These are phyloP conservation scores for Solanum boliviense DNA, from an alignment of 257 asterid genomes.

Conservation along the genomic window DNA sequence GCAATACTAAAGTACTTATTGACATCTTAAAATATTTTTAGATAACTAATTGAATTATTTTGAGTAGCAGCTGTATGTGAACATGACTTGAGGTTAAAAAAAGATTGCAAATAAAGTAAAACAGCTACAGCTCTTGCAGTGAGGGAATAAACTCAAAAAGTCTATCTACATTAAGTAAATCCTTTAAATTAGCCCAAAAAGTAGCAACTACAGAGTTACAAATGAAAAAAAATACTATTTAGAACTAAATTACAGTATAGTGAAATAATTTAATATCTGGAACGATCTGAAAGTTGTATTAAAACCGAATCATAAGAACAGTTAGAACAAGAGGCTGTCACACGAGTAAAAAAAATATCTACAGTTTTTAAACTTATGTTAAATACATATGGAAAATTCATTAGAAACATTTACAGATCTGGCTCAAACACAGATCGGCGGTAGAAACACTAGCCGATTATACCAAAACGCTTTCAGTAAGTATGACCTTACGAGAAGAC, in stretches of 20 bases:
- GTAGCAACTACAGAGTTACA: not conserved
- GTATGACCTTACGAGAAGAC: not conserved
- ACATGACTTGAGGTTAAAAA: not conserved
- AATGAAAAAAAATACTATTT: not conserved
- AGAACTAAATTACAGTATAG: not conserved
- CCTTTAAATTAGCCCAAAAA: not conserved
- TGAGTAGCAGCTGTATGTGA: not conserved
- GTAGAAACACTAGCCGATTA: not conserved
- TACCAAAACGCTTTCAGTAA: not conserved
- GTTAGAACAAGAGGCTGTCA: not conserved
- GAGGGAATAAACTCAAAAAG: not conserved
- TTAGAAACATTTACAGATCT: not conserved
- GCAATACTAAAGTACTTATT: not conserved
- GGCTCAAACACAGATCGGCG: not conserved
- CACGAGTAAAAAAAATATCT: no score
- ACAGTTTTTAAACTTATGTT: not conserved
- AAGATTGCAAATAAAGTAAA: not conserved
- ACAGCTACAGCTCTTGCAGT: not conserved
- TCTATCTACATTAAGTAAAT: not conserved
- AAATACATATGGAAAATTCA: not conserved
- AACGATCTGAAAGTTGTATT: not conserved
- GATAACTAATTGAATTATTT: not conserved
- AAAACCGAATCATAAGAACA: not conserved
- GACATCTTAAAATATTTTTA: not conserved
- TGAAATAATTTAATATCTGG: not conserved